phyloP scores from a whole-genome alignment of 2,329 filamentous ascomycete genomes.

The Nothophoma quercina region DNA sequence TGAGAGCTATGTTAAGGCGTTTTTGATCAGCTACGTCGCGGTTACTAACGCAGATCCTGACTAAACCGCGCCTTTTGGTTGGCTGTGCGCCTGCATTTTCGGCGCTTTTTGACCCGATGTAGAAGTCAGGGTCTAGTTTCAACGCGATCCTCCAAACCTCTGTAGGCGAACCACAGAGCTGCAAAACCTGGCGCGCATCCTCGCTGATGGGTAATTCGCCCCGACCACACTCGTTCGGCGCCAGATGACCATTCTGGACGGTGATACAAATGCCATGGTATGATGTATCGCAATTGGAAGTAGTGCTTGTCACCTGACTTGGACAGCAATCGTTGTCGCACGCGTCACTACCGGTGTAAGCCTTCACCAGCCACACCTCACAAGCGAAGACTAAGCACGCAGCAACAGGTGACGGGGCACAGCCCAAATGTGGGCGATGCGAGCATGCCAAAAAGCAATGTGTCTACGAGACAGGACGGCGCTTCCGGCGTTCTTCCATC shows the following conservation, averaged over 20 bases:
- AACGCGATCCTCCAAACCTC: slow-evolving; percentile 18
- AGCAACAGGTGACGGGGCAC: slow-evolving; percentile 44
- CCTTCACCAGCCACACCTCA: background rate
- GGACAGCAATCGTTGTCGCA: slow-evolving; percentile 48
- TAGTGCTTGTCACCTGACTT: slow-evolving; percentile 20
- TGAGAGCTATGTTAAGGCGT: slow-evolving; percentile 15
- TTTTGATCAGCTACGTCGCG: slow-evolving; percentile 4
- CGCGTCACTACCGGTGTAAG: slow-evolving; percentile 49
- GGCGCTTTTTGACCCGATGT: background rate
- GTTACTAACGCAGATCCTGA: slow-evolving; percentile 18
- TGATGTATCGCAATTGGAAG: background rate
- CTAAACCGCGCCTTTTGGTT: slow-evolving; percentile 23
- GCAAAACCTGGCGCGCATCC: slow-evolving; percentile 14
- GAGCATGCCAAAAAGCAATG: slow-evolving; percentile 44
- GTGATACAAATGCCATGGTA: slow-evolving; percentile 47
- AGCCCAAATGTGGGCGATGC: slow-evolving; percentile 45
- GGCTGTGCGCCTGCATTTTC: background rate
- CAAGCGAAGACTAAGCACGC: slow-evolving; percentile 20
- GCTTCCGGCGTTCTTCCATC: slow-evolving; percentile 46
- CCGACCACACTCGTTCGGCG: slow-evolving; percentile 22
- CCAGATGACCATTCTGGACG: slow-evolving; percentile 13
- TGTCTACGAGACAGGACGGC: slow-evolving; percentile 45
- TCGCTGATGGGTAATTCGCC: slow-evolving; percentile 31
- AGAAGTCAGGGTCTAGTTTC: background rate
- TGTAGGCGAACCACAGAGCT: slow-evolving; percentile 22